phyloP scores from a whole-genome alignment of 164 flowering plant genomes.

The Vitis rotundifolia region DNA sequence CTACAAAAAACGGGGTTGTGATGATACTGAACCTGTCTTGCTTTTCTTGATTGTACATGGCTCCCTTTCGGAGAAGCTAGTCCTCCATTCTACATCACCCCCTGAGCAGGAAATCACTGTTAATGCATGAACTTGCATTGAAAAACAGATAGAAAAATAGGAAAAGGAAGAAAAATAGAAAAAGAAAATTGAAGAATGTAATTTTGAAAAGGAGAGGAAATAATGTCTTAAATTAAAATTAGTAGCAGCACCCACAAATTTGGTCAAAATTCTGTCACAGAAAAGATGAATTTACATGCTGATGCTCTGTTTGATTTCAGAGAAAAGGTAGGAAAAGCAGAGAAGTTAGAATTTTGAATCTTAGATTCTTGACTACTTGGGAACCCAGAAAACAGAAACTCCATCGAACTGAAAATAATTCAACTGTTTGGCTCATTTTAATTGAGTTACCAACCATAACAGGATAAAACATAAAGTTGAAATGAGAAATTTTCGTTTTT shows the following conservation, averaged over 20 bases:
- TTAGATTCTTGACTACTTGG: neutral
- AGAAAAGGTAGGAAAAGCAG: neutral
- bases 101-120: constrained; percentile 27
- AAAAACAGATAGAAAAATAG: too few species aligned
- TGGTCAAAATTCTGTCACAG: neutral
- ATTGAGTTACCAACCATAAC: neutral
- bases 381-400: neutral
- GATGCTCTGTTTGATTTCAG: constrained; percentile 1
- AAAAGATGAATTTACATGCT: neutral
- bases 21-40: constrained; percentile 57
- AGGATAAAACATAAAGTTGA: constrained; percentile 6
- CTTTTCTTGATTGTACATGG: constrained; percentile 74
- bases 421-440: neutral
- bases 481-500: constrained; percentile 5
- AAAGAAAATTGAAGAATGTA: too few species aligned
- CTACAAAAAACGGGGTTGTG: neutral
- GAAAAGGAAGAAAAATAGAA: too few species aligned
- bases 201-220: neutral
- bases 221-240: neutral
- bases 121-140: neutral
- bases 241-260: neutral
- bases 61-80: constrained; percentile 80
- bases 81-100: constrained; percentile 71
- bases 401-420: neutral
- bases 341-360: neutral